Percentiles rank a stretch among this genome's conserved stretches.
Conservation (phyloP, 176 grass and related monocot species). For the Zizania latifolia region DNA sequence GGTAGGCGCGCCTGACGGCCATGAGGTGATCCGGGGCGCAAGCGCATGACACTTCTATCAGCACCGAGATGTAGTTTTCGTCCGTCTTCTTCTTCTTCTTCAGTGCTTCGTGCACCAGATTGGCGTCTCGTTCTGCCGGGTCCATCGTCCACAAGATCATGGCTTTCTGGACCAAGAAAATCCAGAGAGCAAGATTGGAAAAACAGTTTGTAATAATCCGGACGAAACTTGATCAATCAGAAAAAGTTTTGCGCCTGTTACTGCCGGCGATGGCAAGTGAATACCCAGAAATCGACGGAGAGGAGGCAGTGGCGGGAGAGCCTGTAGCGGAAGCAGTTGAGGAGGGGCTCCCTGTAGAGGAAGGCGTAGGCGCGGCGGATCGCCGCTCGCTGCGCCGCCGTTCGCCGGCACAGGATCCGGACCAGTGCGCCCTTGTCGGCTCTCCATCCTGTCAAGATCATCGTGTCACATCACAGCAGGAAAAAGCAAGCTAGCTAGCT, state of each 20-base stretch:
- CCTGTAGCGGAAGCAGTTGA: conserved; percentile 54
- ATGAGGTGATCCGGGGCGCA: conserved; percentile 66
- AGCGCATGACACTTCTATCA: conserved; percentile 67
- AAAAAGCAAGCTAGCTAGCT: neutral
- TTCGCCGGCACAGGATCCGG: conserved; percentile 44
- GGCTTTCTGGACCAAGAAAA: conserved; percentile 35
- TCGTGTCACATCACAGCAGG: neutral
- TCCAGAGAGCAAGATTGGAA: neutral
- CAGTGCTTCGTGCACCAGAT: conserved; percentile 59
- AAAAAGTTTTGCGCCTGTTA: no score
- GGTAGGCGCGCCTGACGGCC: conserved; percentile 51
- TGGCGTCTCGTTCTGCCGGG: conserved; percentile 74
- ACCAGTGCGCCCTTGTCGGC: conserved; percentile 62
- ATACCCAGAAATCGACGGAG: conserved; percentile 69
- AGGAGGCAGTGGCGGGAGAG: conserved; percentile 29
- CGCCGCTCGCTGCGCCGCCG: conserved; percentile 48
- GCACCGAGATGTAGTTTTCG: conserved; percentile 25
- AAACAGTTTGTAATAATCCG: no score
- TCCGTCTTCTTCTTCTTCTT: conserved; percentile 24
- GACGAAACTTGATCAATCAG: neutral
- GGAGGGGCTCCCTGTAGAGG: conserved; percentile 59
- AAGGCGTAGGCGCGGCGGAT: conserved; percentile 53
- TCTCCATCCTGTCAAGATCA: conserved; percentile 42
- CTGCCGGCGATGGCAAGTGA: no score
- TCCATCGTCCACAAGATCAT: conserved; percentile 72